These are phyloP conservation scores for Plantago major DNA, from an alignment of 257 asterid genomes.

Conservation along the genomic window DNA sequence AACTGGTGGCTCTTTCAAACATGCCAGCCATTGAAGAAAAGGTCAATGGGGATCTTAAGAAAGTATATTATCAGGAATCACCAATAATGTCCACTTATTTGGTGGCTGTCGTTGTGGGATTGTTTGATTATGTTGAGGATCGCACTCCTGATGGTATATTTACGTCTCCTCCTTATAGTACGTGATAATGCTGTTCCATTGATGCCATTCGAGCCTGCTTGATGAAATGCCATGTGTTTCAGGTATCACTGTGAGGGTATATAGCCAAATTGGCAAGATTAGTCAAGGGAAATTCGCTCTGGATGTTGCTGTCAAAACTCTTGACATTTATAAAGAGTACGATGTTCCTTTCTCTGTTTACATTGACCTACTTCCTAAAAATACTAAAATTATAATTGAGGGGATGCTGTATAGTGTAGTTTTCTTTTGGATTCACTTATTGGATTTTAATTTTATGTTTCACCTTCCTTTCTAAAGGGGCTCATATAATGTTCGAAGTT, in stretches of 20 bases:
- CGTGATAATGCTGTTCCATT: constrained; percentile 12
- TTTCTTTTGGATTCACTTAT: not conserved
- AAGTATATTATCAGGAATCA: constrained; percentile 77
- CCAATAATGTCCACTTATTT: constrained; percentile 97
- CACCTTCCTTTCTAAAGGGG: not conserved
- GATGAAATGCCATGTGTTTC: constrained; percentile 20
- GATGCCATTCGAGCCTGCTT: not conserved
- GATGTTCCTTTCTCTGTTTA: constrained; percentile 20
- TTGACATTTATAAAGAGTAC: constrained; percentile 80
- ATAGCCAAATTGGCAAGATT: constrained; percentile 81
- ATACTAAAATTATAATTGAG: not conserved
- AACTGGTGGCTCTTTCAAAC: constrained; percentile 85
- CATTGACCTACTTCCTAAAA: not conserved
- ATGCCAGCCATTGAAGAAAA: constrained; percentile 80
- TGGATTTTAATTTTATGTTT: not conserved
- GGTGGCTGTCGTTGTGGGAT: constrained; percentile 94
- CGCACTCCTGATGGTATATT: constrained; percentile 79
- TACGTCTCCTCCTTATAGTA: constrained; percentile 1
- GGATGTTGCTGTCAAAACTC: constrained; percentile 91
- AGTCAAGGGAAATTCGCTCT: constrained; percentile 85
- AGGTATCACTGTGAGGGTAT: constrained; percentile 82
- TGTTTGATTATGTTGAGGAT: constrained; percentile 89
- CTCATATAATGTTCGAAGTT: constrained; percentile 10
- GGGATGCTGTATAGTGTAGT: not conserved
- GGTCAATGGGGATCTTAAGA: constrained; percentile 55